phyloP scores from a whole-genome alignment of 169 alveolate genomes.

The Plasmodium yoelii region DNA sequence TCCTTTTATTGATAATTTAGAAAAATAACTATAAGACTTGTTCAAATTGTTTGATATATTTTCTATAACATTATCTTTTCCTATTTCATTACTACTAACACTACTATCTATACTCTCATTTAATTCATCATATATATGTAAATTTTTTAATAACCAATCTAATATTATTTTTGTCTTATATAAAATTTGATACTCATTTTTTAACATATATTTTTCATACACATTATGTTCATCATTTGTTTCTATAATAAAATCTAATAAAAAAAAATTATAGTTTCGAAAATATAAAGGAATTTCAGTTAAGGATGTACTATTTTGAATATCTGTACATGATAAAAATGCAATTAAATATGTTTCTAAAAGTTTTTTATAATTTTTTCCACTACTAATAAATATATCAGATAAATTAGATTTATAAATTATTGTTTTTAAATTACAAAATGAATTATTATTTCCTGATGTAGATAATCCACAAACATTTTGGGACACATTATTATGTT shows the following conservation, averaged over 20 bases:
- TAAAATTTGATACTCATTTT: conserved; percentile 31
- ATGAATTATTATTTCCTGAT: background rate
- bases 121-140: background rate
- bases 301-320: conserved; percentile 14
- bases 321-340: conserved; percentile 42
- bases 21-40: too few species aligned
- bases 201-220: conserved; percentile 30
- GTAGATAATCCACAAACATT: background rate
- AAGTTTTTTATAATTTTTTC: conserved; percentile 35
- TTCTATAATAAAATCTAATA: conserved; percentile 59
- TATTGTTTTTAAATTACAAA: background rate
- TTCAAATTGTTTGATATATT: too few species aligned
- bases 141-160: conserved; percentile 31
- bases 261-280: conserved; percentile 13
- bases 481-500: background rate
- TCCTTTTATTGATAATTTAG: too few species aligned
- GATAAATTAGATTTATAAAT: conserved; percentile 16
- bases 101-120: background rate
- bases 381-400: conserved; percentile 36
- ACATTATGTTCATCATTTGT: conserved; percentile 52
- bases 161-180: conserved; percentile 44
- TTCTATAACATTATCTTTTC: too few species aligned
- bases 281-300: conserved; percentile 46
- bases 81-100: background rate
- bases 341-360: conserved; percentile 30